Evolutionary conservation across 2,329 filamentous ascomycete genomes (phyloP), one percentile per base, ranked within the genome.

Genomic region (Tetracladium maxilliforme): DNA sequence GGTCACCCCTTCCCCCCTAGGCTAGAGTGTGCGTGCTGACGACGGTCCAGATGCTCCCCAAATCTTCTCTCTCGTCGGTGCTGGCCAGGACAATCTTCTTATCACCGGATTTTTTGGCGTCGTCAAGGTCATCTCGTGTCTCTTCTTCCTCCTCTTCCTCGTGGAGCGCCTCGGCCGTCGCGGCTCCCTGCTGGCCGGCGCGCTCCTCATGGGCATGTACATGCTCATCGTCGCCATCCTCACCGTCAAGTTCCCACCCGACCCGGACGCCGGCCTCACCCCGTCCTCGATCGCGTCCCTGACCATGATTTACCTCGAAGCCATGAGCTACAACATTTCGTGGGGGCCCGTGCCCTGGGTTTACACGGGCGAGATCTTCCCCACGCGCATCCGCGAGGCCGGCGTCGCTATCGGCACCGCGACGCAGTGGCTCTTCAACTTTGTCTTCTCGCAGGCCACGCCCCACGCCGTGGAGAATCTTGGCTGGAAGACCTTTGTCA

Each of bases 291-390:
- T 61, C 22, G 58, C 56, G 0, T 54, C 58, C 11, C 49, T 64
- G 12, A 52, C 56, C 11, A 61, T 65, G 54, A 54, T 60, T 16
- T 64, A 64, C 26, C 46, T 56, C 2, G 57, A 64, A 43, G 35
- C 38, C 3, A 36, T 42, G 9, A 53, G 50, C 4, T 68, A 63
- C 36, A 59, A 61, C 17, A 55, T 61, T 19, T 58, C 52, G 1
- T 66, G 59, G 60, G 61, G 61, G 2, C 60, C 59, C 1, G 48
- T 65, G 4, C 54, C 58, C 10, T 67, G 61, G 60, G 48, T 62
- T 2, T 66, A 64, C 36, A 49, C 56, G 31, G 51, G 52, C 2
- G 53, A 60, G 31, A 63, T 67, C 30, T 68, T 67, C 41, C 60
- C 62, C 0, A 56, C 51, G 0, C 46, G 61, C 5, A 34, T 40